Conservation (phyloP, 139 green algal genomes). For the Desmodesmus armatus region DNA sequence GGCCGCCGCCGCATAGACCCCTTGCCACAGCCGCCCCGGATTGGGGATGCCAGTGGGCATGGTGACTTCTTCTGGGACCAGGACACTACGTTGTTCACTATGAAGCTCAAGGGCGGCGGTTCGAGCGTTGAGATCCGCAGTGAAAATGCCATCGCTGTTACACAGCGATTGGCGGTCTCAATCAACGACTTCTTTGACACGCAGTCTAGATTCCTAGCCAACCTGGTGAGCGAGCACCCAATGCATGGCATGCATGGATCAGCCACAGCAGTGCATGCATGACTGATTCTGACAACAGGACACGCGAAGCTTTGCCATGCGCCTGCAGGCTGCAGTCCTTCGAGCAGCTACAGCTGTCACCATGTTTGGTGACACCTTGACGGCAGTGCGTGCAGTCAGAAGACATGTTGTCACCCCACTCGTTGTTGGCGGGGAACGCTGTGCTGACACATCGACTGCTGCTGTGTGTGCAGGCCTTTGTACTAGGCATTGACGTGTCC, state of each 20-base stretch:
- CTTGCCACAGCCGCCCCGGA: not conserved
- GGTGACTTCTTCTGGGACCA: conserved; percentile 59
- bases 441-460: not conserved
- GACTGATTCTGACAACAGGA: too few species aligned
- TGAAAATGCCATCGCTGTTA: conserved; percentile 43
- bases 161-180: conserved; percentile 14
- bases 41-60: conserved; percentile 48
- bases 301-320: too few species aligned
- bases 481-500: conserved; percentile 47
- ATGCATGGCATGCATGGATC: too few species aligned
- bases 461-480: conserved; percentile 45
- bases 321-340: too few species aligned
- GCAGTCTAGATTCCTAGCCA: conserved; percentile 19
- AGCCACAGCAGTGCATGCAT: too few species aligned
- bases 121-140: conserved; percentile 40
- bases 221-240: not conserved
- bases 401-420: too few species aligned
- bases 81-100: conserved; percentile 40
- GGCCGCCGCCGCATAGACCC: conserved; percentile 33
- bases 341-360: too few species aligned
- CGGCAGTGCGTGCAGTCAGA: too few species aligned
- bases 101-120: conserved; percentile 48
- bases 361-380: too few species aligned
- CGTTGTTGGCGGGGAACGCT: too few species aligned
- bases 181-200: conserved; percentile 45